Percentiles rank a stretch among this genome's conserved stretches.
phyloP scores from a whole-genome alignment of 352 stramenopile genomes.

The Peronospora destructor region DNA sequence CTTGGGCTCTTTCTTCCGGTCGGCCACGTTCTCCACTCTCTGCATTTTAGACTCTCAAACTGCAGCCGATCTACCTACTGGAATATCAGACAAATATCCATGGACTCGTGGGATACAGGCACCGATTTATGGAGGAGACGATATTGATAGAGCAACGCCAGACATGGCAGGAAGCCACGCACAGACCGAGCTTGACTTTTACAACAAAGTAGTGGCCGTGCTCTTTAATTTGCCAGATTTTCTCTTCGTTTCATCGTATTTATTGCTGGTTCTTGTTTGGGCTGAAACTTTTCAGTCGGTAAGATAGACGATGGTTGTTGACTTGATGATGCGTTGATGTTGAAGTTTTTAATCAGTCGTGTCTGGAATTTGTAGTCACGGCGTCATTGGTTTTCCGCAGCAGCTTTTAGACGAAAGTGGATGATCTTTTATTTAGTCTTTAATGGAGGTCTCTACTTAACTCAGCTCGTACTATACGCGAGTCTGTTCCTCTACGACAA shows the following conservation, averaged over 20 bases:
- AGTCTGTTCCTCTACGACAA: conserved; percentile 83
- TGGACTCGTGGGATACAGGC: conserved; percentile 14
- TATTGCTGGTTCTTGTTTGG: conserved; percentile 88
- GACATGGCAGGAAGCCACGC: conserved; percentile 17
- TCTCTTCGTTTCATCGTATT: conserved; percentile 86
- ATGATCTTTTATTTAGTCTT: conserved; percentile 91
- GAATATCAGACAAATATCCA: conserved; percentile 18
- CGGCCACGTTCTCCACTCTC: conserved; percentile 80
- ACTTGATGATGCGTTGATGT: not conserved
- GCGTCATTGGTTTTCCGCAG: conserved; percentile 86
- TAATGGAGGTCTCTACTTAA: conserved; percentile 84
- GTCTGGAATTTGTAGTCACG: conserved; percentile 44
- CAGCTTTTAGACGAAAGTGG: conserved; percentile 78
- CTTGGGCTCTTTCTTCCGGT: conserved; percentile 82
- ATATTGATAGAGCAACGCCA: conserved; percentile 12
- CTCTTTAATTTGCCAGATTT: conserved; percentile 92
- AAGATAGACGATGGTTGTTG: conserved; percentile 5
- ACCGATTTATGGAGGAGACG: conserved; percentile 9
- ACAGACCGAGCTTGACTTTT: conserved; percentile 78
- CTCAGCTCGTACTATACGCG: conserved; percentile 84
- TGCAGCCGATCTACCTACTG: conserved; percentile 34
- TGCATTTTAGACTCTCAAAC: conserved; percentile 84
- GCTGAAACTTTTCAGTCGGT: conserved; percentile 87
- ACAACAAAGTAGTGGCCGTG: conserved; percentile 87
- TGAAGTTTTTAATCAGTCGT: conserved; percentile 5